Percentiles rank a stretch among this genome's conserved stretches.
Conservation (phyloP, 768 basidiomycete species). For the Pilatotrama ljubarskyi region DNA sequence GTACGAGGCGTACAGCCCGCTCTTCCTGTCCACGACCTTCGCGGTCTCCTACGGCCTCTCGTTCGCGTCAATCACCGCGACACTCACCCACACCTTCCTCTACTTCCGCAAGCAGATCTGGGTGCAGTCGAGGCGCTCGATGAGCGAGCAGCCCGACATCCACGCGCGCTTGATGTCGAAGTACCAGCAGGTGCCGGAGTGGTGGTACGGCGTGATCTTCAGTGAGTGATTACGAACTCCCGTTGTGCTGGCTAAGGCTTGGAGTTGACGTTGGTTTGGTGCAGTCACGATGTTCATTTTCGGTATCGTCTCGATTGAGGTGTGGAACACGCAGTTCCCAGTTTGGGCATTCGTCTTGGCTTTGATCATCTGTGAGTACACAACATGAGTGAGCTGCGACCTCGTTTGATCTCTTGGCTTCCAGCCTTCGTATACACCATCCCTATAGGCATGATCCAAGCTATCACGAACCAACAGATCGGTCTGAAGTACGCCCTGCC, state of each 20-base stretch:
- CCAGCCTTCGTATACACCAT: constrained; percentile 62
- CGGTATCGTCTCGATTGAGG: constrained; percentile 57
- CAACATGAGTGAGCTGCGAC: no score
- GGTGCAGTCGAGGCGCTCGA: constrained; percentile 42
- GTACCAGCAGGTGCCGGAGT: constrained; percentile 50
- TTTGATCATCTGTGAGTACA: constrained; percentile 35
- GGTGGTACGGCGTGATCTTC: constrained; percentile 50
- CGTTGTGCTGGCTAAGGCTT: constrained; percentile 5
- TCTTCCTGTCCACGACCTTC: constrained; percentile 53
- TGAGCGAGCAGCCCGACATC: constrained; percentile 50
- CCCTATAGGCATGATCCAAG: constrained; percentile 81
- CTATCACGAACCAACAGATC: constrained; percentile 79
- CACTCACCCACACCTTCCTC: constrained; percentile 45
- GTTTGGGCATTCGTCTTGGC: constrained; percentile 66
- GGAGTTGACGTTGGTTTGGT: neutral
- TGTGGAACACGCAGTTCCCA: constrained; percentile 68
- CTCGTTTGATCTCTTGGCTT: neutral
- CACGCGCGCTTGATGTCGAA: constrained; percentile 49
- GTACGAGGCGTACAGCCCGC: constrained; percentile 45
- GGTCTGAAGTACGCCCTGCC: constrained; percentile 44
- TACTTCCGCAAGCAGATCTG: constrained; percentile 47
- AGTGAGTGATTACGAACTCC: constrained; percentile 22
- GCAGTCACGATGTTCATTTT: constrained; percentile 57
- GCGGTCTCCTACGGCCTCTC: constrained; percentile 52
- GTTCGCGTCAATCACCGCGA: constrained; percentile 43